phyloP scores from a whole-genome alignment of 345 rosid species.

The Rhodomyrtus tomentosa region DNA sequence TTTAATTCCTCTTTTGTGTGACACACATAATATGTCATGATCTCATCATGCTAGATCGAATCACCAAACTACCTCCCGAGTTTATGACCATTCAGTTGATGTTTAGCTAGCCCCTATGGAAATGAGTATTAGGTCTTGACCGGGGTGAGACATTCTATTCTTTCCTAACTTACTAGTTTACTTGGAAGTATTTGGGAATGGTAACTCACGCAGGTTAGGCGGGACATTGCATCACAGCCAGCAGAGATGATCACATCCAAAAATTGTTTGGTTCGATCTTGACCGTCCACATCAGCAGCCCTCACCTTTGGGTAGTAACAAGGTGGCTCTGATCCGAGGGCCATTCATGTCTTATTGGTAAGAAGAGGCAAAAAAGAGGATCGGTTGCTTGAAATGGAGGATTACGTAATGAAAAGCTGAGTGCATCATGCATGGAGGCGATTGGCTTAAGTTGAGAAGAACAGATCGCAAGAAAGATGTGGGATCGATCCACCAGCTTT shows the following conservation, averaged over 20 bases:
- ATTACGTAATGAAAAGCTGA: background rate
- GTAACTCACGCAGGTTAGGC: background rate
- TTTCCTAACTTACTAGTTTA: background rate
- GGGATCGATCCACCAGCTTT: background rate
- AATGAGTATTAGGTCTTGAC: background rate
- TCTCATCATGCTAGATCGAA: background rate
- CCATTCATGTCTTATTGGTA: background rate
- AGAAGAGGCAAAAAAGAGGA: background rate
- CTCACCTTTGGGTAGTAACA: background rate
- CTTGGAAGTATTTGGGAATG: background rate
- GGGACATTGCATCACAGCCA: background rate
- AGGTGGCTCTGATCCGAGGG: background rate
- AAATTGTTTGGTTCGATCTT: background rate
- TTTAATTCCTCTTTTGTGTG: background rate
- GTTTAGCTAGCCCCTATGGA: background rate
- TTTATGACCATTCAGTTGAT: background rate
- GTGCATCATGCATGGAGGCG: background rate
- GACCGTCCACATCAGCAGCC: background rate
- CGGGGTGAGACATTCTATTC: background rate
- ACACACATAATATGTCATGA: background rate
- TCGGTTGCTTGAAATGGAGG: background rate
- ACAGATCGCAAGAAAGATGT: background rate
- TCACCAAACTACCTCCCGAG: background rate
- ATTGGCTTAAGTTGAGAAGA: background rate
- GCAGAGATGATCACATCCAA: background rate